Evolutionary conservation across 2,329 filamentous ascomycete species (phyloP).

Genomic region (Salinomyces thailandicus): DNA sequence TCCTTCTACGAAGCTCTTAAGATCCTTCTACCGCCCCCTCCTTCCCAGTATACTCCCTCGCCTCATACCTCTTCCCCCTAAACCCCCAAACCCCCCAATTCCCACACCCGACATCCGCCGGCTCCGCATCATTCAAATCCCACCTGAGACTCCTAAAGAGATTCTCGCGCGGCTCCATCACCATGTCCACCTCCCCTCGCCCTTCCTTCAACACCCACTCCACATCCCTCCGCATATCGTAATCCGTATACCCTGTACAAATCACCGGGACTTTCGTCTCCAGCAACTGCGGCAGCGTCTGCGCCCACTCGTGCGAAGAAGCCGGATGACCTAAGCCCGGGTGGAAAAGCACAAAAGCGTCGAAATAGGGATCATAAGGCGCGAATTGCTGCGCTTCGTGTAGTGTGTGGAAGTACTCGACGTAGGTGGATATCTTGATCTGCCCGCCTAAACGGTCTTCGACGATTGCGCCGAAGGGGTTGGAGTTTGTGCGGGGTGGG

Average conservation of each 20-base stretch:
- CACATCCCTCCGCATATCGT: conserved; percentile 87
- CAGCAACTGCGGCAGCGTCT: conserved; percentile 77
- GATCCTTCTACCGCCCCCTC: too few species aligned
- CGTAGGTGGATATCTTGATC: conserved; percentile 95
- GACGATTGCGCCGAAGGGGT: conserved; percentile 88
- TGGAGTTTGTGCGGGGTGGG: conserved; percentile 69
- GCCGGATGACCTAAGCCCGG: conserved; percentile 91
- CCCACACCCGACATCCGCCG: conserved; percentile 74
- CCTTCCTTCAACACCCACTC: conserved; percentile 81
- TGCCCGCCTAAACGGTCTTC: conserved; percentile 81
- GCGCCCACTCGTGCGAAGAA: conserved; percentile 85
- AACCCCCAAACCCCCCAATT: conserved; percentile 98
- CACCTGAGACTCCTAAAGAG: conserved; percentile 85
- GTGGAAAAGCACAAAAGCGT: conserved; percentile 95
- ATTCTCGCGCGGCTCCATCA: conserved; percentile 90
- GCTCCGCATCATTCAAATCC: conserved; percentile 94
- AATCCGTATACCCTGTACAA: conserved; percentile 90
- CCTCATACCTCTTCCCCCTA: conserved; percentile 87
- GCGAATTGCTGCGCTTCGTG: conserved; percentile 84
- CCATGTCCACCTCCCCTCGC: conserved; percentile 79
- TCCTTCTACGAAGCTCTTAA: too few species aligned
- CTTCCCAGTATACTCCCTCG: conserved; percentile 34
- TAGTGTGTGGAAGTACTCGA: conserved; percentile 96
- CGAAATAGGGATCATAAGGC: conserved; percentile 96
- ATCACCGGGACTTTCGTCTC: conserved; percentile 95